phyloP scores from a whole-genome alignment of 768 basidiomycete genomes.

The Pleurotus platypus region DNA sequence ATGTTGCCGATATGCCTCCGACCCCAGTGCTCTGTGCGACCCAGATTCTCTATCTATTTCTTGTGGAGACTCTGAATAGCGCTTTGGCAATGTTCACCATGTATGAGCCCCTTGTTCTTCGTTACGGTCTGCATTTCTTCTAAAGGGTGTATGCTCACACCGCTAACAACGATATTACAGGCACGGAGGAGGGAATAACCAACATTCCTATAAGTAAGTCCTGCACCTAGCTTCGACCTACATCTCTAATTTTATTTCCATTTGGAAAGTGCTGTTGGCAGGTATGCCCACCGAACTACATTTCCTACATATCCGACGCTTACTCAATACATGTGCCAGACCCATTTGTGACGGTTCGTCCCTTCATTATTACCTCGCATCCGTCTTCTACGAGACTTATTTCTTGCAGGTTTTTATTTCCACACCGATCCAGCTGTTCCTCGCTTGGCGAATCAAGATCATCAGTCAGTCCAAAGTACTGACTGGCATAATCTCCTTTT shows the following conservation, averaged over 20 bases:
- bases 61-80: constrained; percentile 11
- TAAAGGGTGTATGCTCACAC: not conserved
- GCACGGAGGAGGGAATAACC: not conserved
- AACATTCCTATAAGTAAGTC: constrained; percentile 4
- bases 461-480: not conserved
- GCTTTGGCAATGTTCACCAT: constrained; percentile 3
- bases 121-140: not conserved
- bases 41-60: constrained; percentile 9
- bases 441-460: constrained; percentile 8
- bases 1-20: not conserved
- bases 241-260: not conserved
- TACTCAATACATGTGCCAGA: not conserved
- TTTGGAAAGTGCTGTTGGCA: constrained; percentile 1
- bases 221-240: not conserved
- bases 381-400: not conserved
- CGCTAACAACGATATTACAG: not conserved
- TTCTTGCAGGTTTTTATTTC: constrained; percentile 4
- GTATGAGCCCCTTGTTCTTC: constrained; percentile 8
- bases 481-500: not conserved
- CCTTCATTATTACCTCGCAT: not conserved
- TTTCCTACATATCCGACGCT: not conserved
- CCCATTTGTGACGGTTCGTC: not conserved
- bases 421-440: constrained; percentile 7
- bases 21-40: not conserved
- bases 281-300: not conserved